Percentiles rank a stretch among this genome's conserved stretches.
phyloP scores from a whole-genome alignment of 1,139 yeast species.

The Magnusiomyces tetraspermus region DNA sequence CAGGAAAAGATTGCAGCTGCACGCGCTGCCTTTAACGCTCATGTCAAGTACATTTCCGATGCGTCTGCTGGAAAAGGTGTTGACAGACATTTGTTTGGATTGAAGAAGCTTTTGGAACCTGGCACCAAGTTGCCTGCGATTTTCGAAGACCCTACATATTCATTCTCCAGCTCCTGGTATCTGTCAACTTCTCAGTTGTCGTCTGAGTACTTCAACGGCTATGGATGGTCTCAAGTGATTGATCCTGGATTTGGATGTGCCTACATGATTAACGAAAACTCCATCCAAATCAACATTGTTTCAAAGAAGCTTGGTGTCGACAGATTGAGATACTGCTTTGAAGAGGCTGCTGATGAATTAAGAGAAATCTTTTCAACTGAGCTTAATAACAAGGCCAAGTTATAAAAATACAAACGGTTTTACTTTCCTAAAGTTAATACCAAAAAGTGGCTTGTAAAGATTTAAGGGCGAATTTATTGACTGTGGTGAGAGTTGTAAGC shows the following conservation, averaged over 20 bases:
- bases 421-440: too few species aligned
- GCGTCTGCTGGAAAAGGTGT: slow-evolving; percentile 87
- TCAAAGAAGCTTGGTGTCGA: slow-evolving; percentile 65
- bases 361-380: slow-evolving; percentile 47
- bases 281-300: slow-evolving; percentile 79
- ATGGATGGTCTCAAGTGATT: slow-evolving; percentile 95
- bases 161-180: slow-evolving; percentile 76
- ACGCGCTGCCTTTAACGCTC: slow-evolving; percentile 65
- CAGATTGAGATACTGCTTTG: slow-evolving; percentile 58
- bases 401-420: too few species aligned
- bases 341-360: slow-evolving; percentile 75
- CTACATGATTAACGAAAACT: slow-evolving; percentile 80
- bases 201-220: slow-evolving; percentile 80
- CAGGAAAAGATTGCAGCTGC: slow-evolving; percentile 60
- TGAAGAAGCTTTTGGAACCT: slow-evolving; percentile 58
- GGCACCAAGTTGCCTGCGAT: slow-evolving; percentile 63
- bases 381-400: slow-evolving; percentile 28
- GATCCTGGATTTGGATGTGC: slow-evolving; percentile 94
- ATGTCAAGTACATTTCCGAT: slow-evolving; percentile 59
- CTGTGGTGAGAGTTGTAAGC: too few species aligned
- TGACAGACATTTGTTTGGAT: slow-evolving; percentile 89
- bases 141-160: slow-evolving; percentile 65
- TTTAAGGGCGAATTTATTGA: too few species aligned
- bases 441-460: too few species aligned
- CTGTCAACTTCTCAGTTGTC: slow-evolving; percentile 85